A percentile compares a stretch with the other conserved stretches of the same genome.
These are phyloP conservation scores for Canna indica DNA, from an alignment of 176 grass and related monocot species.

Conservation along the genomic window DNA sequence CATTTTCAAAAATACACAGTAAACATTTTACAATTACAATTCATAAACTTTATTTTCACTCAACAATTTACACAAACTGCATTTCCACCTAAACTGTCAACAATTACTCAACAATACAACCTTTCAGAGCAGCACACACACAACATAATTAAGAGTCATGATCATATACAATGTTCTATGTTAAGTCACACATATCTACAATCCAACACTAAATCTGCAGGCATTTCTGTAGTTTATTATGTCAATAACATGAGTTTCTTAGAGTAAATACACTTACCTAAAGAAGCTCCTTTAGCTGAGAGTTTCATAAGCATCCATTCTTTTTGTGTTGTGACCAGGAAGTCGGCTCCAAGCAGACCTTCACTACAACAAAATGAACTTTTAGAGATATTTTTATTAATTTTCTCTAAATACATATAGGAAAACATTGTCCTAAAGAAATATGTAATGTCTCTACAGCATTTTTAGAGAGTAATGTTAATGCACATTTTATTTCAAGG, in stretches of 20 bases:
- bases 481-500: no score
- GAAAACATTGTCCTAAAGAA: no score
- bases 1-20: no score
- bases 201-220: neutral
- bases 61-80: no score
- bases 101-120: no score
- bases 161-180: neutral
- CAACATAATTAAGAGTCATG: neutral
- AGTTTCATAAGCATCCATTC: neutral
- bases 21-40: no score
- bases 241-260: neutral
- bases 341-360: neutral
- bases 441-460: no score
- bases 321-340: neutral
- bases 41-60: no score
- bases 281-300: neutral
- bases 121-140: neutral
- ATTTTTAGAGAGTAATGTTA: no score
- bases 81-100: no score
- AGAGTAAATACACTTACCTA: neutral
- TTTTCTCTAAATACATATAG: no score
- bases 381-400: neutral
- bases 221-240: neutral
- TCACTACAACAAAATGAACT: neutral
- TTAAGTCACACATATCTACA: conserved; percentile 3